These are phyloP conservation scores for Lactifluus hygrophoroides DNA, from an alignment of 768 basidiomycete genomes.

Conservation along the genomic window DNA sequence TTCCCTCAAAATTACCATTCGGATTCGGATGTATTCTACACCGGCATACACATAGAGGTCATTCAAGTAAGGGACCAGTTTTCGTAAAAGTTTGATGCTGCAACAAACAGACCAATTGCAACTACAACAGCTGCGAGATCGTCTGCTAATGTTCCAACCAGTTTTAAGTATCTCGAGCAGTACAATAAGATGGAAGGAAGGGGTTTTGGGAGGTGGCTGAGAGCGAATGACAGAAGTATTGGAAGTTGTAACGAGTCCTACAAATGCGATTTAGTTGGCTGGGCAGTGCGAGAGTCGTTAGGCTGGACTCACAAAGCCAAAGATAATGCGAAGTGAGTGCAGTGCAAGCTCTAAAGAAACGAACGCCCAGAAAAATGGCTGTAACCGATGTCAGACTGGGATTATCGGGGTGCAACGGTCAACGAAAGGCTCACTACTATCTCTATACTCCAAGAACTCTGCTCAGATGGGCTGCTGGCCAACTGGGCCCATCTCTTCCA, in stretches of 20 bases:
- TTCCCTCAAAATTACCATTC: not conserved
- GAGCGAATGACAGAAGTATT: slow-evolving; percentile 45
- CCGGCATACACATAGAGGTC: not conserved
- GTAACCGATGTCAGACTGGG: slow-evolving; percentile 1
- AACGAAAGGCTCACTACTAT: slow-evolving; percentile 40
- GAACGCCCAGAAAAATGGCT: slow-evolving; percentile 84
- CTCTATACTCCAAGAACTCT: slow-evolving; percentile 39
- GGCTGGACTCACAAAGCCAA: slow-evolving; percentile 46
- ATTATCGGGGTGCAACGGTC: not conserved
- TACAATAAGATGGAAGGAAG: slow-evolving; percentile 55
- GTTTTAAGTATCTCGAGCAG: slow-evolving; percentile 56
- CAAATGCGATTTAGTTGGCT: not conserved
- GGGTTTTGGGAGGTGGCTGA: slow-evolving; percentile 60
- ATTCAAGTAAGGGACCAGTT: slow-evolving; percentile 4
- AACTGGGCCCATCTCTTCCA: slow-evolving; percentile 64
- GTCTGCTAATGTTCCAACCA: slow-evolving; percentile 59
- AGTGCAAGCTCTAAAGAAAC: slow-evolving; percentile 61
- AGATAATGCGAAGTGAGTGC: slow-evolving; percentile 66
- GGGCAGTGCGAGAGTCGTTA: not conserved
- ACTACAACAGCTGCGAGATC: slow-evolving; percentile 64
- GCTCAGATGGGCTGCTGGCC: slow-evolving; percentile 30
- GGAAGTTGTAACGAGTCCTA: slow-evolving; percentile 57
- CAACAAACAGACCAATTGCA: slow-evolving; percentile 58
- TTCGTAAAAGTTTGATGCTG: not conserved
- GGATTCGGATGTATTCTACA: not conserved